Base-by-base conservation (phyloP, 2,329 filamentous ascomycete genomes). In the Apiospora arundinis region DNA sequence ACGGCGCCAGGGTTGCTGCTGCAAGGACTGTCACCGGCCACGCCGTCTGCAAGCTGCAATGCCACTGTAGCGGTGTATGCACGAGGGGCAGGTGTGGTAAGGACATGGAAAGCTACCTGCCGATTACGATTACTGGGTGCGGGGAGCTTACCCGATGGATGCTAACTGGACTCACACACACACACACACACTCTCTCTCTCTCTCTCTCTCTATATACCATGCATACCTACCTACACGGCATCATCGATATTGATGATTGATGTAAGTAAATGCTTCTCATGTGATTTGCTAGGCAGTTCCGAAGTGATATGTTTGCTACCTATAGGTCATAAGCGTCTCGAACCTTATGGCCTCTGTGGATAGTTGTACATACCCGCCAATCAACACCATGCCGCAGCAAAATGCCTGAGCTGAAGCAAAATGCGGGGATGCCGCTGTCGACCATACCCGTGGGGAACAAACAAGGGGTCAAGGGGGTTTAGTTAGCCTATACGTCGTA, bases 41-140 rank as follows among this genome's bases (percentile, higher is more conserved):
- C 32, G 56, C 56, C 56, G 56, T 40, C 56, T 63, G 56, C 56
- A 63, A 63, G 32, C 21, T 63, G 56, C 56, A 40, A 40, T 63
- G 32, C 56, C 32, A n/a, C 56, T 40, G 56, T n/a, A 40, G 56
- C 56, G 21, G 9, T 48, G 5, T n/a, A 48, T n/a, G 18, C 28
- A 37, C n/a, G 52, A 14, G 28, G 28, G 18, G 25, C n/a, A n/a
- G n/a, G n/a, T n/a, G n/a, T 18, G 16, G 16, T 25, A 7, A 32
- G 2, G 25, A 32, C 14, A 56, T 7, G 7, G n/a, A 32, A 9
- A n/a, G 21, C 8, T 16, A 32, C 16, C 9, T 32, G 14, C 16
- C 28, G 18, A 8, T 28, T 37, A n/a, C 9, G 48, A 16, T 28
- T 52, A 56, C 12, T 32, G 25, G 12, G 48, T 52, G 23, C 48